A percentile compares a stretch with the other conserved stretches of the same genome.
These are phyloP conservation scores for Porphyra umbilicalis DNA, from an alignment of 31 red algal species.

Conservation along the genomic window DNA sequence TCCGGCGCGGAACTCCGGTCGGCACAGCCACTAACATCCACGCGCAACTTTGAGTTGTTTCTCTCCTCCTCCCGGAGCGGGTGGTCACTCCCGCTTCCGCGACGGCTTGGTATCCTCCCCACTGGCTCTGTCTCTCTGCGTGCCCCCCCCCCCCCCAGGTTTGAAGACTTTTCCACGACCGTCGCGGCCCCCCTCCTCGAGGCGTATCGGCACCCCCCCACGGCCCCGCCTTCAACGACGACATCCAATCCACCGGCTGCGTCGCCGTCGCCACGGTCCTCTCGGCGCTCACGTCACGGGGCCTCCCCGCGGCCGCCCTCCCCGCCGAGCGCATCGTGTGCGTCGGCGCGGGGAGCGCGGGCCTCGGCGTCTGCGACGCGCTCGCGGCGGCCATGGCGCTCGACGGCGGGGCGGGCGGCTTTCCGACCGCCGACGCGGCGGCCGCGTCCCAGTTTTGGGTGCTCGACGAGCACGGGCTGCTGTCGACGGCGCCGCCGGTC, in stretches of 20 bases:
- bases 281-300: conserved; percentile 38
- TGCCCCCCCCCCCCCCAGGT: neutral
- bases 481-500: neutral
- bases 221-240: conserved; percentile 71
- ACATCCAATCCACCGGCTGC: conserved; percentile 78
- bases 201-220: conserved; percentile 22
- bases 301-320: conserved; percentile 11
- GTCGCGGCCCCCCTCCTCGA: conserved; percentile 44
- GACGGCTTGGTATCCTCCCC: neutral
- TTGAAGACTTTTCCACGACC: conserved; percentile 77
- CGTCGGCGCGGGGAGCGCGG: conserved; percentile 70
- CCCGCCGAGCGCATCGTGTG: conserved; percentile 57
- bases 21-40: no score
- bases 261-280: conserved; percentile 65
- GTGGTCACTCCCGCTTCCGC: no score
- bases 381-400: conserved; percentile 29
- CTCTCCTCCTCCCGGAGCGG: no score
- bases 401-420: neutral
- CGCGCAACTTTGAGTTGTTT: no score
- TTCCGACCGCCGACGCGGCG: neutral
- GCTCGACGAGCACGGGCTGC: conserved; percentile 35
- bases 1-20: no score
- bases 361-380: conserved; percentile 71
- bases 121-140: neutral
- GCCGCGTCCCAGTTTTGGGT: conserved; percentile 28